A percentile compares a stretch with the other conserved stretches of the same genome.
Evolutionary conservation across 2,329 filamentous ascomycete species (phyloP).

Genomic region (Apiospora sp.): DNA sequence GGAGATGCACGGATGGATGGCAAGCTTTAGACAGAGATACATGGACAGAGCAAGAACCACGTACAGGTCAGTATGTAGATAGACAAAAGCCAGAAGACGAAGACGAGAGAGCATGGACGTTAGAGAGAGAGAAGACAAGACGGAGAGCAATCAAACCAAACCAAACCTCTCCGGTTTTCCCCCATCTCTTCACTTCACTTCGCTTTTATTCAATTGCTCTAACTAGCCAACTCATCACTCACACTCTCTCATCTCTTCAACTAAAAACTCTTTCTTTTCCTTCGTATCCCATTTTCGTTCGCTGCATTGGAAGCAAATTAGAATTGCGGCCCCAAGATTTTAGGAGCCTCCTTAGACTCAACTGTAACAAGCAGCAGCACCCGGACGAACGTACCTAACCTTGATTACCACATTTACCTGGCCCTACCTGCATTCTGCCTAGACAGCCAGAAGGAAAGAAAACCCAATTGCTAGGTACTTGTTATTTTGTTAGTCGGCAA

Average conservation of each 20-base stretch:
- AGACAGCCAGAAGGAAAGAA: conserved; percentile 2
- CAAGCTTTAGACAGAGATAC: neutral
- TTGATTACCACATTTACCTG: neutral
- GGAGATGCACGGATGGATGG: conserved; percentile 18
- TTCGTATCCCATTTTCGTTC: conserved; percentile 11
- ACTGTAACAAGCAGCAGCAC: conserved; percentile 12
- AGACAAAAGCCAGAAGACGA: conserved; percentile 3
- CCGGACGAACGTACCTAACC: neutral
- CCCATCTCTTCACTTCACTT: neutral
- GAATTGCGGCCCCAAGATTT: conserved; percentile 16
- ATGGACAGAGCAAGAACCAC: neutral
- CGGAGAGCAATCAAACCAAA: conserved; percentile 11
- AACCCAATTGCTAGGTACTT: conserved; percentile 12
- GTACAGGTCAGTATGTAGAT: neutral
- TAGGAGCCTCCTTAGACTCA: conserved; percentile 20
- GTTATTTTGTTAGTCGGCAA: conserved; percentile 1
- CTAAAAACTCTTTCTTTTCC: conserved; percentile 3
- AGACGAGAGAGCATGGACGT: conserved; percentile 17
- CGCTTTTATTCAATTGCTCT: neutral
- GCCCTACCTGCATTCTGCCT: neutral
- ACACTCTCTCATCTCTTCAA: neutral
- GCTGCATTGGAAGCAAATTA: conserved; percentile 14
- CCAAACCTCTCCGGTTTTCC: conserved; percentile 12
- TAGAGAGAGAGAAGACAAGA: conserved; percentile 1
- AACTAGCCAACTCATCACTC: neutral